Percentiles rank a stretch among this genome's conserved stretches.
phyloP scores from a whole-genome alignment of 129 eudicot genomes.

The Tanacetum coccineum region DNA sequence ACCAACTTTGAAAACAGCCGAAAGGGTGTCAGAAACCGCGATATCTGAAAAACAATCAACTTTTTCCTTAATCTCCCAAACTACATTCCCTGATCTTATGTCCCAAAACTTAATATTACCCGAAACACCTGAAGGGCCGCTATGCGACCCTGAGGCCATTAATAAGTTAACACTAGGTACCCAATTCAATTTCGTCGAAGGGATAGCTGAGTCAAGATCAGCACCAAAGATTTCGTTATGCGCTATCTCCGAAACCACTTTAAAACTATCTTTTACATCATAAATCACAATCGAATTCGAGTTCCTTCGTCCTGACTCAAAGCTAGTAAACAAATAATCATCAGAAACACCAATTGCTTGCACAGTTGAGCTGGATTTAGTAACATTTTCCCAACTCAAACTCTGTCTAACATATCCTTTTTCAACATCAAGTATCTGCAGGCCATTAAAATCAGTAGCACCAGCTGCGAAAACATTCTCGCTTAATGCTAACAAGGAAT shows the following conservation, averaged over 20 bases:
- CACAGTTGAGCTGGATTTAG: constrained; percentile 84
- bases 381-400: constrained; percentile 77
- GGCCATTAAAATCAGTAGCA: constrained; percentile 84
- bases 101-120: constrained; percentile 84
- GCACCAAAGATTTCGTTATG: constrained; percentile 78
- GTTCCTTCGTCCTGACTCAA: constrained; percentile 76
- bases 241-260: constrained; percentile 52
- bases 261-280: constrained; percentile 43
- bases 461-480: constrained; percentile 67
- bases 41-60: constrained; percentile 82
- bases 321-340: constrained; percentile 65
- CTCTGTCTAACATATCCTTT: constrained; percentile 61
- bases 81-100: constrained; percentile 70
- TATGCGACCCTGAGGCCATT: constrained; percentile 95
- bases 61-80: constrained; percentile 70
- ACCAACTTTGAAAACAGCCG: constrained; percentile 75
- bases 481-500: constrained; percentile 64
- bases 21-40: constrained; percentile 49
- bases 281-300: constrained; percentile 79
- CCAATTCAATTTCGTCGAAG: constrained; percentile 82
- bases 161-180: constrained; percentile 61
- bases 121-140: constrained; percentile 74
- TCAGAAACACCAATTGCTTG: constrained; percentile 68
- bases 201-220: constrained; percentile 68
- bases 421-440: constrained; percentile 68